These are phyloP conservation scores for Inga leiocalycina DNA, from an alignment of 306 rosid species.

Conservation along the genomic window DNA sequence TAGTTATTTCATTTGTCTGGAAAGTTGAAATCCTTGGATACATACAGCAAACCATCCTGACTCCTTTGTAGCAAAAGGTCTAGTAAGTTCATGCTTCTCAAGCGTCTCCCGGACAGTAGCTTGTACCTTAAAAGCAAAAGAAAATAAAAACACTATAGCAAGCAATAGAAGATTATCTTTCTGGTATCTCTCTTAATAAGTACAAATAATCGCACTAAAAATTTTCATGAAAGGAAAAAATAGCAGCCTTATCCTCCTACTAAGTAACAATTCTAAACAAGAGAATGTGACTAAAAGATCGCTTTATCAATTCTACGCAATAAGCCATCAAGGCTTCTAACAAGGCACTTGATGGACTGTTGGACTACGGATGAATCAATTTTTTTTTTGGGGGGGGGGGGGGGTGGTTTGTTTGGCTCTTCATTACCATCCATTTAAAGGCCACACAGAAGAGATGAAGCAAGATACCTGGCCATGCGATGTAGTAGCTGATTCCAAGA, in stretches of 20 bases:
- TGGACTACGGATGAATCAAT: not conserved
- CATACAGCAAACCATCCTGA: constrained; percentile 97
- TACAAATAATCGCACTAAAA: not conserved
- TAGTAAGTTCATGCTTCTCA: constrained; percentile 73
- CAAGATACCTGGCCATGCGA: constrained; percentile 77
- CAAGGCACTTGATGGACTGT: not conserved
- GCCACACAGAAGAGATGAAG: constrained; percentile 6
- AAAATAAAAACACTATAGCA: constrained; percentile 27
- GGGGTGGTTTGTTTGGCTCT: too few species aligned
- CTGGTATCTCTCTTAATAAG: not conserved
- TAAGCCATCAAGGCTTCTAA: not conserved
- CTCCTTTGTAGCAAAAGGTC: constrained; percentile 86
- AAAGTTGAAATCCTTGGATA: constrained; percentile 25
- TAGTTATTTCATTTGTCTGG: not conserved
- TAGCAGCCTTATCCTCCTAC: not conserved
- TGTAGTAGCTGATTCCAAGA: constrained; percentile 78
- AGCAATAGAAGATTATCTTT: not conserved
- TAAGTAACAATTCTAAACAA: not conserved
- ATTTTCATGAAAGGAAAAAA: not conserved
- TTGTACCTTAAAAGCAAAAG: constrained; percentile 67
- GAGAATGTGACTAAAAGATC: not conserved
- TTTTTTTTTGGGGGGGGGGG: too few species aligned
- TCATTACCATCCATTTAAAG: not conserved
- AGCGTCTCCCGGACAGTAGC: constrained; percentile 65
- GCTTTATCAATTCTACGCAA: not conserved